Percentiles rank a stretch among this genome's conserved stretches.
These are phyloP conservation scores for Penicillium desertorum DNA, from an alignment of 495 filamentous ascomycete genomes.

Conservation along the genomic window DNA sequence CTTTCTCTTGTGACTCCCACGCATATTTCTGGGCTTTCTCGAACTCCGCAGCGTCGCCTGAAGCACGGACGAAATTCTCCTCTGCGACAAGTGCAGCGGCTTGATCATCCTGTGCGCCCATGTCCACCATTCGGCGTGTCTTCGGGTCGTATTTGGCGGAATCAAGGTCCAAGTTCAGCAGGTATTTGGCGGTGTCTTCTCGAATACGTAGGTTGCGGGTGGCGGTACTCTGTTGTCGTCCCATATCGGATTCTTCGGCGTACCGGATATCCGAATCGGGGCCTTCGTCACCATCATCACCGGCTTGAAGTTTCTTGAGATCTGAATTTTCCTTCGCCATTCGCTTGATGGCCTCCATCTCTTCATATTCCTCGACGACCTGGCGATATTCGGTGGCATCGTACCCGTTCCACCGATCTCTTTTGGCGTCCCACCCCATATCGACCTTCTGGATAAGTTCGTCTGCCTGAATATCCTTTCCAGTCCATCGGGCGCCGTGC, in stretches of 20 bases:
- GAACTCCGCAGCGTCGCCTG: conserved; percentile 93
- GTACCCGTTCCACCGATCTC: conserved; percentile 97
- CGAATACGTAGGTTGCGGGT: conserved; percentile 87
- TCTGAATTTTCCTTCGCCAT: conserved; percentile 46
- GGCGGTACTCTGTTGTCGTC: conserved; percentile 81
- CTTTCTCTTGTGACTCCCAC: conserved; percentile 89
- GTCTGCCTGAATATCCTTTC: conserved; percentile 89
- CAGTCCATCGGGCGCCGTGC: conserved; percentile 88
- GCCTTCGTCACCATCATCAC: conserved; percentile 54
- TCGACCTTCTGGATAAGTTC: conserved; percentile 82
- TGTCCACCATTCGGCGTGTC: conserved; percentile 89
- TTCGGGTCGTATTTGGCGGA: conserved; percentile 99
- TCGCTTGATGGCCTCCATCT: conserved; percentile 78
- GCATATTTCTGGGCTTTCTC: conserved; percentile 85
- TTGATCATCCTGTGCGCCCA: conserved; percentile 76
- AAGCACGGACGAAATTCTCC: conserved; percentile 86
- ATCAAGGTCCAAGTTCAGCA: conserved; percentile 90
- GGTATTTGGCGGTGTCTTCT: conserved; percentile 98
- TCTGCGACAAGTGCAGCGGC: conserved; percentile 88
- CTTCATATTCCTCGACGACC: conserved; percentile 84
- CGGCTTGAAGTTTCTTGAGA: conserved; percentile 48
- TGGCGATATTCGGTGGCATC: conserved; percentile 81
- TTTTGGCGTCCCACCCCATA: conserved; percentile 95
- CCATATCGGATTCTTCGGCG: conserved; percentile 97
- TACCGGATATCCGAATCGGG: conserved; percentile 72